Conservation (phyloP, 305 asterid genomes). For the Fraxinus xanthoxyloides region DNA sequence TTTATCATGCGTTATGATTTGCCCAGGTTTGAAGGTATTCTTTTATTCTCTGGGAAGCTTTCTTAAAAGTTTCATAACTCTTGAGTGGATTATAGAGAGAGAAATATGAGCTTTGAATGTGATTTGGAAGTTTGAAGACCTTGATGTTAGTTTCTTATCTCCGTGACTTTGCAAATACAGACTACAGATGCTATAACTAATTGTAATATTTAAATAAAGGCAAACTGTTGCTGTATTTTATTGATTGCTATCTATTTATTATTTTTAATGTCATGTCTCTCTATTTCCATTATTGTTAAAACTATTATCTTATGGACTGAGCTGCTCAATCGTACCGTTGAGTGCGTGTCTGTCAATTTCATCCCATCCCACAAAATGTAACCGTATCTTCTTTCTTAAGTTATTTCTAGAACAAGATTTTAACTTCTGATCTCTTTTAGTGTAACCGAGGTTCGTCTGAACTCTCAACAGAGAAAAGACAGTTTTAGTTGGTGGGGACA, state of each 20-base stretch:
- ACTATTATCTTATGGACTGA: background rate
- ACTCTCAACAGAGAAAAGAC: background rate
- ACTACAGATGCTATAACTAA: conserved; percentile 26
- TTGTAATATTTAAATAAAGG: conserved; percentile 30
- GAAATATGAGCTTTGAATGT: conserved; percentile 27
- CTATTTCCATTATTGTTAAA: background rate
- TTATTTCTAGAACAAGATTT: background rate
- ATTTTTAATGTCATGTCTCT: background rate
- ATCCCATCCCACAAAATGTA: background rate
- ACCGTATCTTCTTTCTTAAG: background rate
- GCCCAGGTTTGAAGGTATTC: conserved; percentile 45
- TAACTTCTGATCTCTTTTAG: background rate
- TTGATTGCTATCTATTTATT: background rate
- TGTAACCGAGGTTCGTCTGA: background rate
- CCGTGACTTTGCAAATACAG: conserved; percentile 36
- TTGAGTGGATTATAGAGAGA: conserved; percentile 22
- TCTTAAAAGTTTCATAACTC: conserved; percentile 19
- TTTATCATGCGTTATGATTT: background rate
- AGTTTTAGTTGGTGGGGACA: background rate
- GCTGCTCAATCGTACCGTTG: background rate
- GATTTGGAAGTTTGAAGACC: conserved; percentile 28
- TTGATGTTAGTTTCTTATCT: conserved; percentile 25
- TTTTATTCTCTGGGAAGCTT: conserved; percentile 32
- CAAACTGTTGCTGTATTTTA: conserved; percentile 3
- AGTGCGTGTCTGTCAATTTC: background rate